Evolutionary conservation across 768 basidiomycete species (phyloP), one percentile per base, ranked within the genome.

Genomic region (Suillus cothurnatus): DNA sequence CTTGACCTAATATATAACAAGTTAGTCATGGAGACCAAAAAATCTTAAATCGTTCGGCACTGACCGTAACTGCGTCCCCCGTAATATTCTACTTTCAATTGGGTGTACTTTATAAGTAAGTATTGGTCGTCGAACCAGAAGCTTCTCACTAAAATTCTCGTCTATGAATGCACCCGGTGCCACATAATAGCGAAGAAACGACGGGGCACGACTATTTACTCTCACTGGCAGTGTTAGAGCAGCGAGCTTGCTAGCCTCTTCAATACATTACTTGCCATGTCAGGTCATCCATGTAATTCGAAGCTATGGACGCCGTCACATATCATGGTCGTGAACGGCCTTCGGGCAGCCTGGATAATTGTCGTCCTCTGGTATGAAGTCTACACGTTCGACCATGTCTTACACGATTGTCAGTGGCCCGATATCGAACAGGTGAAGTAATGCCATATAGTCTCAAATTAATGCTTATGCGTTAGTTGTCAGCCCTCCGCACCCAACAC

Each of bases 301-400:
- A 50, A 62, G 23, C 32, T n/a, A 43, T 62, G 41, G 64, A 34
- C 34, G 14, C 39, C 39, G 39, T 55, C 64, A 28, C 60, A 72
- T 28, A 78, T 73, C 57, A 68, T 72, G 31, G 72, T 81, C 41
- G 79, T 87, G 67, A 82, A 82, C 57, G 70, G 76, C 38, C 77
- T 91, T n/a, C 80, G 86, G 62, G 67, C 80, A 6, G 47, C 83
- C 32, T 94, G 93, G 93, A 74, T 89, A 26, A 65, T 87, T 9
- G 69, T 85, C 49, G 81, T 92, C 53, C 62, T 90, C 45, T 94
- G 90, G 90, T 85, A 83, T 70, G 95, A 97, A 73, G 74, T 87
- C 55, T 82, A 81, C 6, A 76, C 82, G 8, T 94, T 92, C 73
- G 71, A 76, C 55, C 77, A 76, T 63, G 82, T 81, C 34, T 79